A percentile compares a stretch with the other conserved stretches of the same genome.
Evolutionary conservation across 495 filamentous ascomycete genomes (phyloP).

Genomic region (Neurospora tetrasperma): DNA sequence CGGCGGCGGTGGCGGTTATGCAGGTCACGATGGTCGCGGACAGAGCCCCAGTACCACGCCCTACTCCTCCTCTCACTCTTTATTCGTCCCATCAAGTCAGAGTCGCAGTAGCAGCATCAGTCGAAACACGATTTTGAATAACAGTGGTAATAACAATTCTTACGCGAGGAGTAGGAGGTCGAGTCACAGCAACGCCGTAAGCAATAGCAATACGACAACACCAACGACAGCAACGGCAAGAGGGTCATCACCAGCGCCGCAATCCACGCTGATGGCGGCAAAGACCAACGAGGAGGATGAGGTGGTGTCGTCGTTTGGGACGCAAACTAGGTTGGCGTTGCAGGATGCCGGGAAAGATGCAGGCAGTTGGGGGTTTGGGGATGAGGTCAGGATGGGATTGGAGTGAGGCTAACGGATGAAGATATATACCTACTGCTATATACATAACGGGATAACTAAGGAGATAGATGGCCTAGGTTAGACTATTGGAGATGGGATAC

Average conservation of each 20-base stretch:
- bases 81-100: neutral
- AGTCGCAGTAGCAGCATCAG: neutral
- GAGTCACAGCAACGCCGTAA: slow-evolving; percentile 7
- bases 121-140: neutral
- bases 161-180: slow-evolving; percentile 10
- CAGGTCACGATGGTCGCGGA: neutral
- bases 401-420: slow-evolving; percentile 10
- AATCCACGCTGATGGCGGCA: neutral
- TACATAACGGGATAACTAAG: neutral
- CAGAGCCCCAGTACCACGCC: neutral
- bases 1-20: neutral
- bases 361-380: slow-evolving; percentile 26
- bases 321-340: slow-evolving; percentile 18
- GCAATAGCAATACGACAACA: neutral
- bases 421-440: neutral
- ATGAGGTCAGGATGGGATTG: slow-evolving; percentile 31
- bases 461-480: neutral
- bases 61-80: neutral
- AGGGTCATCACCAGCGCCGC: neutral
- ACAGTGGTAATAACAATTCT: slow-evolving; percentile 1
- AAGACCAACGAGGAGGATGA: slow-evolving; percentile 20
- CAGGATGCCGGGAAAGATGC: slow-evolving; percentile 21
- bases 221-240: neutral
- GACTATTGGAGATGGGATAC: neutral
- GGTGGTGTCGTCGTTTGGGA: slow-evolving; percentile 14